Evolutionary conservation across 768 basidiomycete genomes (phyloP), one percentile per base, ranked within the genome.

Genomic region (Coprinellus micaceus): DNA sequence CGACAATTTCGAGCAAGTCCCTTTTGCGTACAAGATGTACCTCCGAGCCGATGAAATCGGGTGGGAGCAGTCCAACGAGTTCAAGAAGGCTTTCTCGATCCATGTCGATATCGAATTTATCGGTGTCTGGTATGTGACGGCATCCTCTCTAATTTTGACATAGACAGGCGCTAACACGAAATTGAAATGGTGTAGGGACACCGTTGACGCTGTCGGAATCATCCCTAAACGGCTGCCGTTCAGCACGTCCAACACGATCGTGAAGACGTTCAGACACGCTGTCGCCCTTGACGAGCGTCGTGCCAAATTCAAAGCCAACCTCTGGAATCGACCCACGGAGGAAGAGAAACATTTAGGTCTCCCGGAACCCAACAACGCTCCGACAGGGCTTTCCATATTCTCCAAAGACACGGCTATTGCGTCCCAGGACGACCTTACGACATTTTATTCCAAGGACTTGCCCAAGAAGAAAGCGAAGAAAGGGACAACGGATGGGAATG

Each of bases 11-110:
- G 77, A 87, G 59, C 81, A 85, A 68, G 77, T 86, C 2, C 80
- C 82, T 0, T 84, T 87, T 54, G 84, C 84, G 11, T 86, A 82
- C 67, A 78, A 79, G 60, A 83, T 87, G 78, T 86, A 79, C 67
- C 74, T 74, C 1, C 73, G 75, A 1, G 73, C 79, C 1, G 82
- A 88, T 57, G 61, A 74, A 1, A 56, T 70, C 9, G 78, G 82
- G 3, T 77, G 76, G 74, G 69, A 72, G 41, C 75, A 78, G 64
- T 78, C 80, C 1, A 73, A 72, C 24, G 75, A 75, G 4, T 86
- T 85, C 74, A 85, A 82, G 67, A 72, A 73, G 28, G 74, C 81
- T 0, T 84, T 85, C 61, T 80, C 76, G 2, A 72, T 77, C 11
- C 71, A 80, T 28, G 81, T 84, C 2, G 62, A 75, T 1, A 80